Conservation (phyloP, 306 rosid genomes). For the Quillaja saponaria region DNA sequence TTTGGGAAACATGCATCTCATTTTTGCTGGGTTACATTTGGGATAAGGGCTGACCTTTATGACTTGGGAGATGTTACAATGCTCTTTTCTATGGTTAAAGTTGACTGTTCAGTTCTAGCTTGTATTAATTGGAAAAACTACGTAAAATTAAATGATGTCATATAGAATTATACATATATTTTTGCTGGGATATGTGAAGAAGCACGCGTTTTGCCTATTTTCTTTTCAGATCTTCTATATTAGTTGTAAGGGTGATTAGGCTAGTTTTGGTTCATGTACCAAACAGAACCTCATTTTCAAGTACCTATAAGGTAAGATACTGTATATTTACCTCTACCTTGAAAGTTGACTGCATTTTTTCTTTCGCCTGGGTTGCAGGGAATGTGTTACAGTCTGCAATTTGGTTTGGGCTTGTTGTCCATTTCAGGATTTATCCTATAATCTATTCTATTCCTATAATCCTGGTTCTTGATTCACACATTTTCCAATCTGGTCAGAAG, state of each 20-base stretch:
- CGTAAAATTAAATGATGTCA: too few species aligned
- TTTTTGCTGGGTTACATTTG: too few species aligned
- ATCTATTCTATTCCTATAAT: slow-evolving; percentile 76
- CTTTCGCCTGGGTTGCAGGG: slow-evolving; percentile 53
- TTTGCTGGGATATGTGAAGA: not conserved
- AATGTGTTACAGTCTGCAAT: slow-evolving; percentile 81
- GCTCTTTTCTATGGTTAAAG: too few species aligned
- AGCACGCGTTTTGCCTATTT: slow-evolving; percentile 15
- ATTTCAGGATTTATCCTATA: slow-evolving; percentile 87
- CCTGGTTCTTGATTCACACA: slow-evolving; percentile 72
- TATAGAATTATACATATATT: not conserved
- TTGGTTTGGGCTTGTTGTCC: slow-evolving; percentile 95
- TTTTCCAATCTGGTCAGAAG: slow-evolving; percentile 57
- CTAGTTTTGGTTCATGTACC: slow-evolving; percentile 28
- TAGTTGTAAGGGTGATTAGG: slow-evolving; percentile 5
- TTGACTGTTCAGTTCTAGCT: too few species aligned
- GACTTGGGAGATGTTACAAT: too few species aligned
- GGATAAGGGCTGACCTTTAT: too few species aligned
- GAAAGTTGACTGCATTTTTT: slow-evolving; percentile 24
- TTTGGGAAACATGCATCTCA: too few species aligned
- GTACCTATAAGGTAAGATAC: not conserved
- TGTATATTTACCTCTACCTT: slow-evolving; percentile 24
- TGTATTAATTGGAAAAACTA: too few species aligned
- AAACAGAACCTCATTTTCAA: not conserved
- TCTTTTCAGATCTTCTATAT: slow-evolving; percentile 1